Evolutionary conservation across 352 stramenopile species (phyloP), one percentile per base, ranked within the genome.

Genomic region (Phytopythium montanum): DNA sequence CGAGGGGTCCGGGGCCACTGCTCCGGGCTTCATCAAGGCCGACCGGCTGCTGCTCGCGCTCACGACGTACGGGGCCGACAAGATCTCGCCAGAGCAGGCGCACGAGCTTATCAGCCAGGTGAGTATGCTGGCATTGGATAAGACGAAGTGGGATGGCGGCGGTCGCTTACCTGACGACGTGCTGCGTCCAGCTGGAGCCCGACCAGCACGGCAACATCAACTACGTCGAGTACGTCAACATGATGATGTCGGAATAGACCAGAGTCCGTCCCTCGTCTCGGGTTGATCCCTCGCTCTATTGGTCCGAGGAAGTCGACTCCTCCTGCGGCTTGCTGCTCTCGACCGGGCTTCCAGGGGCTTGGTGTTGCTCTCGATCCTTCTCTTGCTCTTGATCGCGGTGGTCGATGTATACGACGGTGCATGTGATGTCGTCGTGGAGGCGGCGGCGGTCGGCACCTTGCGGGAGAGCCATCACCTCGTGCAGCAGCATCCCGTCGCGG

Each of bases 171-270:
- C 16, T 49, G 31, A 2, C 49, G 25, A 36, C 49, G 65, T 31
- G 62, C 23, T 60, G 51, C 55, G 38, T 19, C 25, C 41, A 98
- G 85, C 73, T 98, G 4, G 91, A 98, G 60, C 87, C 88, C 21
- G 93, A 98, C 60, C 78, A 87, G 48, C 82, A 97, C 45, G 93
- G 91, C 21, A 85, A 96, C 62, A 95, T 98, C 65, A 96, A 98
- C 73, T 98, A 97, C 64, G 59, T 92, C 19, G 89, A 97, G 53
- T 98, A 97, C 66, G 86, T 98, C 12, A 97, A 97, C 64, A 98
- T 98, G 83, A 98, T 98, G 91, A 97, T 97, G 90, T 82, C 75
- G 16, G 79, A 94, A 70, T 91, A 82, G 65, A 65, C 31, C 3
- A 28, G 19, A 28, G 23, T 23, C 49, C 42, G 10, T 29, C 13